Base-by-base conservation (phyloP, 768 basidiomycete species). In the Phallus indusiatus region DNA sequence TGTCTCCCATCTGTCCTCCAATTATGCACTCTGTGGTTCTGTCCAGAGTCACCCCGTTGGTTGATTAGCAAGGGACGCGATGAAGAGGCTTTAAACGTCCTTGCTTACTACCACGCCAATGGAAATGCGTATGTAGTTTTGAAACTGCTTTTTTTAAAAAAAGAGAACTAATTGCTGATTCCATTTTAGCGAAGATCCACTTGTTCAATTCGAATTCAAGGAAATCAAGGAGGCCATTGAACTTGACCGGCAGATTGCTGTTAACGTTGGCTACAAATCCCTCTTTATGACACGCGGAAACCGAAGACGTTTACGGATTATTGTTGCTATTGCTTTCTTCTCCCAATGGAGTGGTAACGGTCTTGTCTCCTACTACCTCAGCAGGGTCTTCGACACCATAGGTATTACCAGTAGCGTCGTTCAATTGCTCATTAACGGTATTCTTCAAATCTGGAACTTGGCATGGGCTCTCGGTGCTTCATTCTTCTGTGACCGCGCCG, bases 321-420 rank as follows among this genome's bases (percentile, higher is more conserved):
- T 91, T 69, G 68, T 87, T 62, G 85, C 84, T 51, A 74, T 90
- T 57, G 87, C 86, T 51, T 86, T 86, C 78, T 89, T 90, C 78
- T 89, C 87, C 1, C 86, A 88, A 65, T 90, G 87, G 88, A 89
- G 86, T 10, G 88, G 87, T 14, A 90, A 90, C 65, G 88, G 80
- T 60, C 84, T 91, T 56, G 84, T 88, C 54, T 88, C 86, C 7
- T 90, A 85, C 76, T 91, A 91, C 75, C 81, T 91, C 66, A 84
- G 76, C 73, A 76, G 80, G 69, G 84, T 91, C 54, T 82, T 92
- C 70, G 63, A 63, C 50, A 56, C 52, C 50, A 66, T 73, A 51
- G 73, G 73, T 36, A 68, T 73, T 62, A 69, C 65, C 11, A 57
- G 60, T 53, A 58, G 66, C 17, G 52, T 53, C 34, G 63, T 62